These are phyloP conservation scores for Nicotiana paniculata DNA, from an alignment of 257 asterid genomes.

Conservation along the genomic window DNA sequence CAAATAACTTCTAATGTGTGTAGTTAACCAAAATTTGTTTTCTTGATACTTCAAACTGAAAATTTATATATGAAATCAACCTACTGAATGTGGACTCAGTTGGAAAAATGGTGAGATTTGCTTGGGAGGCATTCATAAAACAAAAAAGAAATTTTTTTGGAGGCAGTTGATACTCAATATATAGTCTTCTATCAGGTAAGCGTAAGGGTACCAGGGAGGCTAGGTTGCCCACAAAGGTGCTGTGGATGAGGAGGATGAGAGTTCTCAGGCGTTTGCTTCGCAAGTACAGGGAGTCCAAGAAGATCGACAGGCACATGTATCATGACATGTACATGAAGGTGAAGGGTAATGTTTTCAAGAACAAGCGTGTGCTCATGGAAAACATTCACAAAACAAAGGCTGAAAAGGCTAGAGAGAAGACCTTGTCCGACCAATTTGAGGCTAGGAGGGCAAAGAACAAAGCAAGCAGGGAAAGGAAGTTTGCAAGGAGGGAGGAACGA, in stretches of 20 bases:
- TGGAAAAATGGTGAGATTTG: not conserved
- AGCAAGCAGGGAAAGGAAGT: slow-evolving; percentile 91
- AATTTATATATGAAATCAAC: not conserved
- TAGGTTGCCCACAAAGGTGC: slow-evolving; percentile 82
- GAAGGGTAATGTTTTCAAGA: slow-evolving; percentile 95
- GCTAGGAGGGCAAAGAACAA: slow-evolving; percentile 96
- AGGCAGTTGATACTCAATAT: not conserved
- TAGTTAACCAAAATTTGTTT: not conserved
- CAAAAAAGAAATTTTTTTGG: not conserved
- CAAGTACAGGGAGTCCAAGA: slow-evolving; percentile 85
- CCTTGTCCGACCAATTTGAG: slow-evolving; percentile 86
- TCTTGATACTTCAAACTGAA: not conserved
- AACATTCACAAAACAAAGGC: slow-evolving; percentile 95
- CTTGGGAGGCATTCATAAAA: not conserved
- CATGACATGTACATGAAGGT: slow-evolving; percentile 99
- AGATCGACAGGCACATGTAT: slow-evolving; percentile 95
- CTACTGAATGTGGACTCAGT: not conserved
- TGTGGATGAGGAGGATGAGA: slow-evolving; percentile 97
- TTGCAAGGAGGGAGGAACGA: slow-evolving; percentile 85
- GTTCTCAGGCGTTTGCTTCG: slow-evolving; percentile 89
- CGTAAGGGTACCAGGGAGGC: slow-evolving; percentile 99
- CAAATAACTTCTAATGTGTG: not conserved
- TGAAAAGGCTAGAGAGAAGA: slow-evolving; percentile 97
- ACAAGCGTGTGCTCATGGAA: slow-evolving; percentile 94
- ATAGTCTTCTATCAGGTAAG: slow-evolving; percentile 43